phyloP scores from a whole-genome alignment of 2,329 filamentous ascomycete species.

The Ramularia endophylla region DNA sequence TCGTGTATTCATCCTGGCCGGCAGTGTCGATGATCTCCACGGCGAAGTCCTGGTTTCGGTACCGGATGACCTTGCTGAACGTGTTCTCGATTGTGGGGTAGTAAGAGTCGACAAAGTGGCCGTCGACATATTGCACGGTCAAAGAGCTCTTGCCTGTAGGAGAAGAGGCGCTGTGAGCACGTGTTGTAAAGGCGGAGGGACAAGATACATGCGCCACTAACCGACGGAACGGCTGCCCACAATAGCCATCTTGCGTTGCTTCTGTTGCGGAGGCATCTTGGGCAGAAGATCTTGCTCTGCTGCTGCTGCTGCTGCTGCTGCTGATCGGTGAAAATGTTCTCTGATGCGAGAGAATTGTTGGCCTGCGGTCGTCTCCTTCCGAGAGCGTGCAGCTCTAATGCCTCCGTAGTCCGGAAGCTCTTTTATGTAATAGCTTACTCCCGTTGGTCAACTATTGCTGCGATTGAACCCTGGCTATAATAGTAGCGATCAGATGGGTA shows the following conservation, averaged over 20 bases:
- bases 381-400: too few species aligned
- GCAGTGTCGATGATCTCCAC: constrained; percentile 99
- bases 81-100: constrained; percentile 99
- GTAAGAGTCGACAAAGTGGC: constrained; percentile 97
- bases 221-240: constrained; percentile 90
- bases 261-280: constrained; percentile 64
- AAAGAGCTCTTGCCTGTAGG: constrained; percentile 86
- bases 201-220: constrained; percentile 39
- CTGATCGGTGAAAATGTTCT: too few species aligned
- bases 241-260: constrained; percentile 93
- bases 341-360: too few species aligned
- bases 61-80: constrained; percentile 91
- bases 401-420: too few species aligned
- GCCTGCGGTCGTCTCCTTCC: too few species aligned
- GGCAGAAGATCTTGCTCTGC: constrained; percentile 34
- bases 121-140: constrained; percentile 94
- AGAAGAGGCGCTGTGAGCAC: neutral
- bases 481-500: too few species aligned
- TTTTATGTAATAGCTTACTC: too few species aligned
- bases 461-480: too few species aligned
- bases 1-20: constrained; percentile 96
- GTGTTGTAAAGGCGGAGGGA: neutral
- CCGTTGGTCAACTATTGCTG: too few species aligned
- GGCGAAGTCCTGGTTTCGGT: constrained; percentile 86
- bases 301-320: too few species aligned